Base-by-base conservation (phyloP, 306 rosid species). In the Delonix regia region DNA sequence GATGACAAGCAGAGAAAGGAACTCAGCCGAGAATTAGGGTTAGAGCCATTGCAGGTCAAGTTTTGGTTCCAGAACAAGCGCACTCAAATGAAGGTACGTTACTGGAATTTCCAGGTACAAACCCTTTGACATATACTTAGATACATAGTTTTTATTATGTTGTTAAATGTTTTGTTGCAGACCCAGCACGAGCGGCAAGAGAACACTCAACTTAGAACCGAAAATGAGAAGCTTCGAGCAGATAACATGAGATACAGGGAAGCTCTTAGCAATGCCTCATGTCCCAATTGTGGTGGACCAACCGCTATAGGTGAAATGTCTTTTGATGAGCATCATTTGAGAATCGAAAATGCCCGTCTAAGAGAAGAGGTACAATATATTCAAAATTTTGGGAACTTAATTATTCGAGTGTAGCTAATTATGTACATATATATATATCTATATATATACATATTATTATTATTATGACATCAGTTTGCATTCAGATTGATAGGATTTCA, bases 31-130 rank as follows among this genome's bases (percentile, higher is more conserved):
- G 97, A 96, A 73, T 82, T 96, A 81, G 94, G 96, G 75, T 80
- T 96, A 61, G 97, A 96, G 83, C 99, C 98, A 18, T 81, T 96
- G 16, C 99, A 96, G 74, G 90, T 96, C 52, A 96, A 96, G 85
- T 96, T 96, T 77, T 96, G 99, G 99, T 96, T 96, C 83, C 99
- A 96, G 76, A 96, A 96, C 71, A 96, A 96, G 88, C 98, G 99
- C 48, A 96, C 99, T 63, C 99, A 96, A 82, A 93, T 96, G 97
- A 96, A 96, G 98, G 99, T 95, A 45, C 12, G 3, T 30, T 63
- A 24, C 2, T 64, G 9, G 39, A 57, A 57, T 57, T 6, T 12
- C 25, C 25, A 5, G 19, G 8, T 25, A n/a, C 27, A 65, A 27
- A 51, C 41, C 48, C n/a, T 57, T 57, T 16, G 25, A 25, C 13